Evolutionary conservation across 148 eudicot species (phyloP), one percentile per base, ranked within the genome.

Genomic region (Silene conica): DNA sequence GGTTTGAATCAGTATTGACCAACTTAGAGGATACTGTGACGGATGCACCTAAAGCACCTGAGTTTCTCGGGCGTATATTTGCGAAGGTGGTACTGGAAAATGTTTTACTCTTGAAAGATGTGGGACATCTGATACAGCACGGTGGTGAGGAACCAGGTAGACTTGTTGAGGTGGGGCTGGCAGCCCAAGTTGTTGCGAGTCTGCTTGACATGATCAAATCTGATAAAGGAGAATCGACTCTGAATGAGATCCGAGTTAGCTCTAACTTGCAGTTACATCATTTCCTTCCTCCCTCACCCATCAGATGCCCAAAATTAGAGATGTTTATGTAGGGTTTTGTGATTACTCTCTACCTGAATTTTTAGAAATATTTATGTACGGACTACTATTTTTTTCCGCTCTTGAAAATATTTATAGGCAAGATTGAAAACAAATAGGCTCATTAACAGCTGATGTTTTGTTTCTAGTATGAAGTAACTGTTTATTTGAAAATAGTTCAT

Each of bases 1-100:
- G 98, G 85, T 90, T 93, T 65, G 88, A 84, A 75, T 85, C 85
- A 23, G 98, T 89, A 62, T 87, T 93, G n/a, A 64, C 80, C 70
- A 76, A 63, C 52, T 80, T 93, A 82, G 94, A 90, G 74, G 98
- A 93, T 73, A 85, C 90, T 7, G 92, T 89, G 16, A 90, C 70
- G 64, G 98, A 93, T 80, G 98, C 98, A 60, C 94, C 96, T 14
- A 89, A 71, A 83, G 98, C 98, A 54, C 83, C 89, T 8, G 90
- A 93, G 57, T 93, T 83, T 79, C 96, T 93, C 18, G 98, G 98
- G 20, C 86, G 77, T 10, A 80, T 90, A 18, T 82, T 93, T 71
- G 96, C 85, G 6, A 84, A 70, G 70, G 70, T 89, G 45, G 82
- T 93, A 6, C 6, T 83, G 50, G 94, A 90, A 68, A 84, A 90